phyloP scores from a whole-genome alignment of 139 green algal genomes.

The Chlorella sp. region DNA sequence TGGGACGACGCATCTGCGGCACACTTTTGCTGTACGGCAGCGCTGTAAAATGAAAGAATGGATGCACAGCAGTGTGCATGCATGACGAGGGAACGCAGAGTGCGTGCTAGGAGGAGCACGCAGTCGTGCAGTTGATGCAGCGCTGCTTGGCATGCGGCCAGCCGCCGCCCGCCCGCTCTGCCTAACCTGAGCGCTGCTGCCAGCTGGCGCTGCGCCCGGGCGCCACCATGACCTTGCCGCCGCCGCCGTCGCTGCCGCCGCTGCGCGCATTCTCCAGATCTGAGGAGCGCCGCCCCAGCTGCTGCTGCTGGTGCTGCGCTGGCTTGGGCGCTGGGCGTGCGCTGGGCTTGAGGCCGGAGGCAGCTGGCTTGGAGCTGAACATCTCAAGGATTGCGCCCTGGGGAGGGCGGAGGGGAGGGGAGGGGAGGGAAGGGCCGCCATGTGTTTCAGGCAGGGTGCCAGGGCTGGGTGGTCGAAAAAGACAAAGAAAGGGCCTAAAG shows the following conservation, averaged over 20 bases:
- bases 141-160: neutral
- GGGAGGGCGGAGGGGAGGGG: neutral
- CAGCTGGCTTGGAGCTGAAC: conserved; percentile 7
- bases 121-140: neutral
- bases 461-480: neutral
- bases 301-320: neutral
- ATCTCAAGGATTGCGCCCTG: conserved; percentile 22
- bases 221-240: neutral
- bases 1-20: too few relatives aligned
- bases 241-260: neutral
- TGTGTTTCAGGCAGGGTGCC: neutral
- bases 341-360: neutral
- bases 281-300: neutral
- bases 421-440: neutral
- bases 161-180: neutral
- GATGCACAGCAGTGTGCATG: neutral
- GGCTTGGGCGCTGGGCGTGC: neutral
- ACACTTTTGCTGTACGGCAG: too few relatives aligned
- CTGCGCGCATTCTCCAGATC: neutral
- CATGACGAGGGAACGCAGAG: neutral
- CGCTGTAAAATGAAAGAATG: too few relatives aligned
- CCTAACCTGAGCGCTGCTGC: conserved; percentile 15
- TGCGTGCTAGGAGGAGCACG: too few relatives aligned
- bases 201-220: neutral
- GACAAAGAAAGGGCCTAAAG: neutral